Base-by-base conservation (phyloP, 768 basidiomycete species). In the Pholiota molesta region DNA sequence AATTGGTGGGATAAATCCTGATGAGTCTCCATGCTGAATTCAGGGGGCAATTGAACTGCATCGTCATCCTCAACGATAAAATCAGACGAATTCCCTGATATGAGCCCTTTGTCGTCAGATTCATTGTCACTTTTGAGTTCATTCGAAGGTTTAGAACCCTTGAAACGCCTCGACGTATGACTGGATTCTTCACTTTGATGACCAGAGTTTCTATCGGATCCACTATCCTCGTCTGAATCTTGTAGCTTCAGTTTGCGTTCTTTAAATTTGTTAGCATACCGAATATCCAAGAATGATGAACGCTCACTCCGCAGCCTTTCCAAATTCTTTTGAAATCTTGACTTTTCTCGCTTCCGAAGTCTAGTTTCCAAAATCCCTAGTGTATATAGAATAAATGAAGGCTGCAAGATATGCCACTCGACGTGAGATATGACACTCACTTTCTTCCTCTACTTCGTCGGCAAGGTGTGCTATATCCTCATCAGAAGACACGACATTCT, bases 21-120 rank as follows among this genome's bases (percentile, higher is more conserved):
- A 70, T 90, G 88, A 1, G 87, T 81, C 58, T 83, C 83, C 87
- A 91, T 87, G 73, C 92, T 94, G 75, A 93, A 97, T 67, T 89
- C 85, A 55, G 80, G 79, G 9, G 92, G 93, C n/a, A 94, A 79
- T 37, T 81, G 74, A 21, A 74, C 62, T 19, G 82, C 73, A 71
- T 68, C 78, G 61, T 89, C 86, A 63, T 93, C 90, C 39, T 92
- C 86, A 33, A 92, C 87, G 62, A 92, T 91, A 59, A 80, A 82
- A 59, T 76, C 73, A 17, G 75, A 78, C 39, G 77, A 75, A 57
- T 70, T 44, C 23, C 39, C 39, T 7, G 64, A 63, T n/a, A 62
- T 62, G 33, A 61, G 60, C 8, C 59, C 64, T n/a, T 64, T 73
- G 37, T 77, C 35, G 35, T 37, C 35, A 37, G 35, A 37, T 37